Base-by-base conservation (phyloP, 2,329 filamentous ascomycete genomes). In the Thermothelomyces thermophilus region DNA sequence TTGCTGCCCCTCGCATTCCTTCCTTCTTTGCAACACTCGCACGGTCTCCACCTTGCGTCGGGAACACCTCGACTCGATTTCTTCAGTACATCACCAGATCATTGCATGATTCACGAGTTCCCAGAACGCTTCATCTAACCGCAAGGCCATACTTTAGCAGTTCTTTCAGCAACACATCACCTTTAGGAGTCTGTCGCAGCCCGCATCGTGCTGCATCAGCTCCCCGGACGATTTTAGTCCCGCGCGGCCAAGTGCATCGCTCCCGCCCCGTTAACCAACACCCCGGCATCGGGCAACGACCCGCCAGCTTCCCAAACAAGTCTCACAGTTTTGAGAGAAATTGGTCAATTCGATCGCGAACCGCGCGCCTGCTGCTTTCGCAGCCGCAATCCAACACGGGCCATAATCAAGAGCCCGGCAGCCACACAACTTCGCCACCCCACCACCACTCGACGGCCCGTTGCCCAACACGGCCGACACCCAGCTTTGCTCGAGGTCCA, bases 391-490 rank as follows among this genome's bases (percentile, higher is more conserved):
- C 43, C 39, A 45, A 48, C 41, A 42, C 40, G 51, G 36, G 44
- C 53, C 48, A 41, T 34, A 52, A 50, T 24, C 3, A 52, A 39
- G 49, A 59, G 41, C 50, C 51, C 52, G 39, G 43, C 49, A 45
- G 39, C 53, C 20, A 41, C 48, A 49, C 43, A 41, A 51, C 47
- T 39, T 20, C 24, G 40, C 50, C 48, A 50, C 52, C n/a, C n/a
- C 48, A 48, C 17, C 43, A 42, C 48, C 47, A 17, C 24, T 30
- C 50, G 48, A 49, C 53, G 37, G 52, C 50, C 48, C 54, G 56
- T 63, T 60, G 64, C 64, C 64, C 63, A 64, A 52, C 62, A 66
- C 64, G 64, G 64, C 64, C 51, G 57, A 47, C 56, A 54, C 60
- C n/a, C 59, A 62, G 58, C 54, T 39, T 46, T 41, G 43, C 50